Base-by-base conservation (phyloP, 1,284 basidiomycete species). In the Cryptococcus maquisensis region DNA sequence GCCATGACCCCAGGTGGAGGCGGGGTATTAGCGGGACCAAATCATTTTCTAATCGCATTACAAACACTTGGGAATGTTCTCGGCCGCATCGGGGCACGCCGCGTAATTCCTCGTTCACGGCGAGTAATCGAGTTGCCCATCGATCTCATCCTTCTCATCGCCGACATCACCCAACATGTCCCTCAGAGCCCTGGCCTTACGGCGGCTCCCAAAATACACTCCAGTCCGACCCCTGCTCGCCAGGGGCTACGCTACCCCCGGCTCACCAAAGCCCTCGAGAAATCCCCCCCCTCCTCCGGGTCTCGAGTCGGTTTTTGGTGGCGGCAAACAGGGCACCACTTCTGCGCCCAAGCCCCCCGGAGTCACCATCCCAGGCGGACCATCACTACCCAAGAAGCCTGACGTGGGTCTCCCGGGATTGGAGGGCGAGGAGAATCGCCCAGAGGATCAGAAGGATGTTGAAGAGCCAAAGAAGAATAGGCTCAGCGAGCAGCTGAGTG, bases 251-350 rank as follows among this genome's bases (percentile, higher is more conserved):
- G 67, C 69, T 36, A 62, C 65, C 3, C 63, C 67, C 0, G 54
- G 60, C 46, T 59, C 65, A 13, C 67, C 71, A 9, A 62, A 61
- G 49, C 69, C 66, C 44, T 58, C 57, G 20, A 56, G 62, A 44
- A 74, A 70, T 57, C 51, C 67, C 20, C 69, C 71, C 16, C 61
- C 68, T 23, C 74, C 69, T 23, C 52, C 64, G 32, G 72, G 71
- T 13, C 65, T 72, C 48, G 73, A 72, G 49, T 62, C 62, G 15
- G 61, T 73, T 9, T 75, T 76, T 51, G 72, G 72, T 38, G 69
- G 68, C 48, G 51, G 53, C 23, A 63, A 53, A 42, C 56, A 52
- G 5, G 63, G 65, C 24, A 60, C 59, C 16, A 59, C 66, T 15
- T 59, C 66, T 28, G 65, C 67, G 26, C 66, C 70, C 21, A 62